Conservation (phyloP, 1,284 basidiomycete genomes). For the Apiotrichum laibachii region DNA sequence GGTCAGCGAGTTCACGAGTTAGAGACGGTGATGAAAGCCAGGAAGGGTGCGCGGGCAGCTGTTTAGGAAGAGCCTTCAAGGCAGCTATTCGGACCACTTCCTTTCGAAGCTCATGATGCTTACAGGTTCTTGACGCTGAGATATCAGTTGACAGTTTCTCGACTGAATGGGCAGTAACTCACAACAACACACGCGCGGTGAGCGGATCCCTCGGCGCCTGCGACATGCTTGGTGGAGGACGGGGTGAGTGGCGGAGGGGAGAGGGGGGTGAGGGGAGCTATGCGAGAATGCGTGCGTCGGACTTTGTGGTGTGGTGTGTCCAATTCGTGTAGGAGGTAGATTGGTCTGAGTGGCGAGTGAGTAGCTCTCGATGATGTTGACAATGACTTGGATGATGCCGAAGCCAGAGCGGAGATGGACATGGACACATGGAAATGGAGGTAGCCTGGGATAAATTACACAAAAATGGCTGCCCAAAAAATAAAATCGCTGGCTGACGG, state of each 20-base stretch:
- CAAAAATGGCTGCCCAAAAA: not conserved
- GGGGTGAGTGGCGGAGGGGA: not conserved
- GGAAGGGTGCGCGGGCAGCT: not conserved
- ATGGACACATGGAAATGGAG: no score
- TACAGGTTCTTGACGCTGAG: constrained; percentile 50
- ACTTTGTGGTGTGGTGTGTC: not conserved
- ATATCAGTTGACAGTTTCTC: constrained; percentile 11
- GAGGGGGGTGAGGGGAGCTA: not conserved
- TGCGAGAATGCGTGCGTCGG: no score
- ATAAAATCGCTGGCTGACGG: not conserved
- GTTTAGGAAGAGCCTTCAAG: not conserved
- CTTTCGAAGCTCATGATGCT: constrained; percentile 5
- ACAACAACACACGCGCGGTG: constrained; percentile 48
- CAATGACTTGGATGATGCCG: no score
- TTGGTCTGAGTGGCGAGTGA: no score
- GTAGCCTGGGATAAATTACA: constrained; percentile 6
- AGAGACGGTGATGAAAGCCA: not conserved
- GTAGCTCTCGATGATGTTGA: no score
- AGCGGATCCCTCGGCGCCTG: constrained; percentile 35
- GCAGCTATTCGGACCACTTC: not conserved
- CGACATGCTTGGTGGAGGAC: constrained; percentile 23
- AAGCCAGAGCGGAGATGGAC: no score
- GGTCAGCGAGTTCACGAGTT: not conserved
- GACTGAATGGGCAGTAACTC: constrained; percentile 15
- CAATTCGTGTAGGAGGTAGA: no score